phyloP scores from a whole-genome alignment of 2,329 filamentous ascomycete genomes.

The Monosporascus ibericus region DNA sequence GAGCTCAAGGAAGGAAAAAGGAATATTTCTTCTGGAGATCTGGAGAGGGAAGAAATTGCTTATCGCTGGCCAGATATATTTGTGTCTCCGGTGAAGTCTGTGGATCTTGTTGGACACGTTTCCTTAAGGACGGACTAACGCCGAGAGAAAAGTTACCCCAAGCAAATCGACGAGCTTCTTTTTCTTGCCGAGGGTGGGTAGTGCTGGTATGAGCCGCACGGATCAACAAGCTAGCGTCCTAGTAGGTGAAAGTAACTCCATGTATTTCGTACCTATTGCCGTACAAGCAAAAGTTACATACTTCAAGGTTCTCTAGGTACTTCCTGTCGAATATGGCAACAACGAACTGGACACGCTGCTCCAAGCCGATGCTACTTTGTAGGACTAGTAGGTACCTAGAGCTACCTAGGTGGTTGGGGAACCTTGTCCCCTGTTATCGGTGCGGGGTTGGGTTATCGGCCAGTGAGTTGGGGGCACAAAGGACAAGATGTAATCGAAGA shows the following conservation, averaged over 20 bases:
- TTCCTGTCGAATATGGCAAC: background rate
- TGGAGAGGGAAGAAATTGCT: background rate
- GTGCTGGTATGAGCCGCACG: background rate
- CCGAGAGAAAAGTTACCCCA: background rate
- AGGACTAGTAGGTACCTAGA: background rate
- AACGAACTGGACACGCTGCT: background rate
- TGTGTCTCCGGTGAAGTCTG: background rate
- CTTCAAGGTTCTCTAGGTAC: too few relatives aligned
- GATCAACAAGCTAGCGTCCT: background rate
- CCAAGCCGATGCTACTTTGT: background rate
- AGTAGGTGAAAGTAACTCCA: too few relatives aligned
- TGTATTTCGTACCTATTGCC: too few relatives aligned
- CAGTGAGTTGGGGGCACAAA: background rate
- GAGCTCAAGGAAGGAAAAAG: constrained; percentile 28
- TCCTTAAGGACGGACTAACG: background rate
- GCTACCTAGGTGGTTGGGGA: background rate
- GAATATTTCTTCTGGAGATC: background rate
- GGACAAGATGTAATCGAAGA: too few relatives aligned
- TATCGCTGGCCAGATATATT: background rate
- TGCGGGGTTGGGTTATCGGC: background rate
- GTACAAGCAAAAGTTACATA: too few relatives aligned
- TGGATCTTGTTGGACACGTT: constrained; percentile 1
- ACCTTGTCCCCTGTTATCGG: background rate
- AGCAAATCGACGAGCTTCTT: background rate
- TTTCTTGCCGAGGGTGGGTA: background rate